Percentiles rank a stretch among this genome's conserved stretches.
These are phyloP conservation scores for Podospora pseudopauciseta DNA, from an alignment of 495 filamentous ascomycete species.

Conservation along the genomic window DNA sequence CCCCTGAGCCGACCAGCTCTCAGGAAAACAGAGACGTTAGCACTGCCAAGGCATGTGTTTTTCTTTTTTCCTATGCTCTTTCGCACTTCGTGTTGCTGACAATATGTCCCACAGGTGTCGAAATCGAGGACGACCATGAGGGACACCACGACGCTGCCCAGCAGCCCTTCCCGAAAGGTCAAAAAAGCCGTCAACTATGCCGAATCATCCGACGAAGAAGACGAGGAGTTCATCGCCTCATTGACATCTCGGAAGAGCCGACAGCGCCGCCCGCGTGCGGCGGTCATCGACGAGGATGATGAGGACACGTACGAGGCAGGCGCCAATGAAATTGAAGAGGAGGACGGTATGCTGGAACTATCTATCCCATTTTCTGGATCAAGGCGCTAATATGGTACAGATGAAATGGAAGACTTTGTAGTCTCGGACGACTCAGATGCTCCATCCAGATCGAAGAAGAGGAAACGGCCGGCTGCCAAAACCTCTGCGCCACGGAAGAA, in stretches of 20 bases:
- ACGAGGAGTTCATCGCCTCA: conserved; percentile 54
- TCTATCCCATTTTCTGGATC: conserved; percentile 5
- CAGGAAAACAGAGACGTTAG: conserved; percentile 48
- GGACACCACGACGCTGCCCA: conserved; percentile 30
- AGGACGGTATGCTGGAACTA: conserved; percentile 41
- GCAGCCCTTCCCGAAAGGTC: conserved; percentile 60
- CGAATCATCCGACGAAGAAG: conserved; percentile 61
- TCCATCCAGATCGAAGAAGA: conserved; percentile 59
- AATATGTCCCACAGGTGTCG: conserved; percentile 15
- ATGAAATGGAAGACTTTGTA: conserved; percentile 78
- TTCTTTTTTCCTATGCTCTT: background rate
- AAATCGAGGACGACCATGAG: conserved; percentile 34
- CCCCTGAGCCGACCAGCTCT: conserved; percentile 54
- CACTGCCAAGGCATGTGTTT: conserved; percentile 33
- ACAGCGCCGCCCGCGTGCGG: conserved; percentile 32
- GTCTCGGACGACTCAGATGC: conserved; percentile 83
- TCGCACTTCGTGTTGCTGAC: background rate
- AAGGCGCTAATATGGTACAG: conserved; percentile 34
- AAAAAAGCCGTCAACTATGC: conserved; percentile 60
- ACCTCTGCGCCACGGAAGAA: conserved; percentile 54
- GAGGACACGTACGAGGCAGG: conserved; percentile 62
- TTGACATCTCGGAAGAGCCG: conserved; percentile 34
- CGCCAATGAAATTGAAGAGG: conserved; percentile 55
- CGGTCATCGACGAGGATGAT: conserved; percentile 51
- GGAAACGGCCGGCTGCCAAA: conserved; percentile 58